Base-by-base conservation (phyloP, 2,329 filamentous ascomycete species). In the Beauveria sp. region DNA sequence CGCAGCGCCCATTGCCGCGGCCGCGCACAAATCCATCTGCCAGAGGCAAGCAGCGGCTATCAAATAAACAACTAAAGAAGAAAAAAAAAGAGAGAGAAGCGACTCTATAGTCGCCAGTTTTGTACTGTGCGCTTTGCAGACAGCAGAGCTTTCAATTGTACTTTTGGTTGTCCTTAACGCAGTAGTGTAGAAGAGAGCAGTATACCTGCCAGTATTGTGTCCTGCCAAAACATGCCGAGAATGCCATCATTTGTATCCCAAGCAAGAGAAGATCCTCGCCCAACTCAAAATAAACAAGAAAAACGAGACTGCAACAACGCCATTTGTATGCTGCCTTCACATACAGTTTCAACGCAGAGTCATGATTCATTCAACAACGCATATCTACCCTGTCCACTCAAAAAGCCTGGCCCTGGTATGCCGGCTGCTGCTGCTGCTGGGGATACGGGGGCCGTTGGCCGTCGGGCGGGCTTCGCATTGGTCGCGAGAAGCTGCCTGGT, bases 391-490 rank as follows among this genome's bases (percentile, higher is more conserved):
- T 9, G 24, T 45, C n/a, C 28, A 30, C 40, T 62, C 67, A 75
- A 58, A 74, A 74, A 16, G 72, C 72, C 56, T 75, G 73, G 12
- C 74, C 72, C 54, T 77, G 74, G 52, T 75, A 72, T 20, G 70
- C 71, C n/a, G 47, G 60, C 58, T 30, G 58, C 45, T 54, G 58
- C 12, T 63, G 30, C 12, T 54, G 34, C 12, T 63, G 58, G 9
- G 43, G 51, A 43, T 58, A 61, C 10, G 63, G 54, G 6, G 62
- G 62, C 8, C 62, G 38, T 53, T 62, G 60, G 2, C 53, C 54
- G 14, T 62, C 62, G 3, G 57, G 60, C 7, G 60, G 60, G 3
- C 69, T 63, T 26, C 66, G 68, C 54, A 75, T 67, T 7, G 71
- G 73, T 49, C 71, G 67, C n/a, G 72, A 72, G 57, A 72, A 72